Conservation (phyloP, 495 filamentous ascomycete genomes). For the Penicillium angulare region DNA sequence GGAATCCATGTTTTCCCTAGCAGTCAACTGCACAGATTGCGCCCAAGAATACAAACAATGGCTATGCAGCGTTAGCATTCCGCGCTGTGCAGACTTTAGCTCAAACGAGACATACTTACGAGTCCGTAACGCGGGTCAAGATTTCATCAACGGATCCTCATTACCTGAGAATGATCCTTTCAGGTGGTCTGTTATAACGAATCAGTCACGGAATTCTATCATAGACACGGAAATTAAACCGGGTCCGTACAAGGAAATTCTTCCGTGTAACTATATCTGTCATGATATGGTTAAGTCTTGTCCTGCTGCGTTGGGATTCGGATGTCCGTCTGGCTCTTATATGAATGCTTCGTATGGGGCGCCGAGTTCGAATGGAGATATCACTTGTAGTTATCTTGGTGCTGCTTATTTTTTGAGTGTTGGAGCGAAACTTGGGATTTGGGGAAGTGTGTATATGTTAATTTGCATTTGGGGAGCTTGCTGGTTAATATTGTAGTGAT, state of each 20-base stretch:
- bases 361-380: conserved; percentile 37
- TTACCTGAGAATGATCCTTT: conserved; percentile 41
- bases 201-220: conserved; percentile 59
- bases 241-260: conserved; percentile 89
- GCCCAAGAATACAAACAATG: conserved; percentile 80
- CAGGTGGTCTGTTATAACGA: conserved; percentile 30
- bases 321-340: conserved; percentile 64
- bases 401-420: conserved; percentile 50
- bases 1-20: conserved; percentile 76
- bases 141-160: conserved; percentile 65
- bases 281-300: conserved; percentile 80
- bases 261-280: conserved; percentile 84
- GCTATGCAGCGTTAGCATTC: conserved; percentile 92
- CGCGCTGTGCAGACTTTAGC: conserved; percentile 82
- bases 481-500: conserved; percentile 11
- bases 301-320: conserved; percentile 74
- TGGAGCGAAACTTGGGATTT: conserved; percentile 15
- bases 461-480: conserved; percentile 14
- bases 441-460: conserved; percentile 16
- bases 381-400: conserved; percentile 59
- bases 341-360: conserved; percentile 67
- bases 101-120: conserved; percentile 54
- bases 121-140: conserved; percentile 63
- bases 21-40: conserved; percentile 72
- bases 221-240: conserved; percentile 74